Evolutionary conservation across 192 early-diverging fungal species (phyloP).

Genomic region (Backusella psychrophila): DNA sequence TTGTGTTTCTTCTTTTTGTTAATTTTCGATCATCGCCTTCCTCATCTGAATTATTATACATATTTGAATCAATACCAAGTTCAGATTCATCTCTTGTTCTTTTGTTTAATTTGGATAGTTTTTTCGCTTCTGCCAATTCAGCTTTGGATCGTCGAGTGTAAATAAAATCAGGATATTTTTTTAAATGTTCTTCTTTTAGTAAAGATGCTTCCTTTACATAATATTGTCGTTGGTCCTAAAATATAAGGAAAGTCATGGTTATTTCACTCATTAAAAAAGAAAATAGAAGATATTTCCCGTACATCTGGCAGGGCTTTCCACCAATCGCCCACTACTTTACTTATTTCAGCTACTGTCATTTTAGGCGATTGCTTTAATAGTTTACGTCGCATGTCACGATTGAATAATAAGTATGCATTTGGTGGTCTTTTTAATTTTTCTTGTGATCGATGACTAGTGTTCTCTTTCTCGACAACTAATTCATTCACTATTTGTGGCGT

Average conservation of each 20-base stretch:
- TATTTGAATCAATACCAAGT: neutral
- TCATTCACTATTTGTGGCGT: neutral
- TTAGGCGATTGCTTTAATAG: constrained; percentile 53
- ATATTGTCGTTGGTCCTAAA: constrained; percentile 35
- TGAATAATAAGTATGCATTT: constrained; percentile 62
- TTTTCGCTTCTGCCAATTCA: constrained; percentile 49
- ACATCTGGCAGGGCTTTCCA: constrained; percentile 48
- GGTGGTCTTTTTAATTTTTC: constrained; percentile 55
- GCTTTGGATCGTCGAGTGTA: constrained; percentile 60
- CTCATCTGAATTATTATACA: neutral
- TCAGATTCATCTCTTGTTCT: constrained; percentile 1
- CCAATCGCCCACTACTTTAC: constrained; percentile 50
- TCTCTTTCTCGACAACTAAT: neutral
- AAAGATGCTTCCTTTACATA: constrained; percentile 47
- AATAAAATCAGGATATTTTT: constrained; percentile 53
- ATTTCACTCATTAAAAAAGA: neutral
- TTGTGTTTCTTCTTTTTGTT: neutral
- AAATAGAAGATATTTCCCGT: constrained; percentile 8
- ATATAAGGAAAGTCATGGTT: neutral
- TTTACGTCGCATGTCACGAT: constrained; percentile 57
- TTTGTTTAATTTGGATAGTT: constrained; percentile 23
- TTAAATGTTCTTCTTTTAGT: constrained; percentile 48
- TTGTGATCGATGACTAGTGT: neutral
- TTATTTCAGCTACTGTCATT: constrained; percentile 57
- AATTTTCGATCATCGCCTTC: neutral